Conservation (phyloP, 495 filamentous ascomycete species). For the Lepraria neglecta region DNA sequence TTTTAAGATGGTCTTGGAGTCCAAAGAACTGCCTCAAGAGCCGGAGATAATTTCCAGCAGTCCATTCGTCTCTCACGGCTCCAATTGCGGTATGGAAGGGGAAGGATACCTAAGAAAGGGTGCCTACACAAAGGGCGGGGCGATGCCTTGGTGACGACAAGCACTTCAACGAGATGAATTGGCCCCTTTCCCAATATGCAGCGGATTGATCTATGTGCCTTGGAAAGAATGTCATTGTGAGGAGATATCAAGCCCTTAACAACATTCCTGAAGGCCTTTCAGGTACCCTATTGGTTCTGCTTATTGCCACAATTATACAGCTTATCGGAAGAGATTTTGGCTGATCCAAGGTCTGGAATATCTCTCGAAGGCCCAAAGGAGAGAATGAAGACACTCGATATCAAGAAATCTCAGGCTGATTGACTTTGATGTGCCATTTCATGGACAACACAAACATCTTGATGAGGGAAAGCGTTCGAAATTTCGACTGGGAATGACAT, state of each 20-base stretch:
- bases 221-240: constrained; percentile 50
- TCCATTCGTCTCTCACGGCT: too few species aligned
- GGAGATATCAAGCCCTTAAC: constrained; percentile 50
- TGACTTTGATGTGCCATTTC: too few species aligned
- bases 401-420: too few species aligned
- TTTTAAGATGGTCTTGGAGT: too few species aligned
- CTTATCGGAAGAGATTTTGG: not conserved
- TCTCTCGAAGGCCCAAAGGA: not conserved
- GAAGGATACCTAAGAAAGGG: too few species aligned
- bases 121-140: constrained; percentile 46
- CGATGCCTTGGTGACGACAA: constrained; percentile 48
- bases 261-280: constrained; percentile 47
- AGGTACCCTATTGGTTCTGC: constrained; percentile 31
- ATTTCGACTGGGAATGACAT: too few species aligned
- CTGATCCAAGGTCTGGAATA: not conserved
- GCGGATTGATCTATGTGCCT: constrained; percentile 55
- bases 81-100: too few species aligned
- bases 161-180: constrained; percentile 50
- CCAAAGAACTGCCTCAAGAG: too few species aligned
- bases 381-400: not conserved
- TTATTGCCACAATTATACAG: not conserved
- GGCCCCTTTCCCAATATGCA: constrained; percentile 55
- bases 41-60: too few species aligned
- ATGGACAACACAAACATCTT: too few species aligned
- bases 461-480: too few species aligned